These are phyloP conservation scores for Logfia minima DNA, from an alignment of 129 eudicot species.

Conservation along the genomic window DNA sequence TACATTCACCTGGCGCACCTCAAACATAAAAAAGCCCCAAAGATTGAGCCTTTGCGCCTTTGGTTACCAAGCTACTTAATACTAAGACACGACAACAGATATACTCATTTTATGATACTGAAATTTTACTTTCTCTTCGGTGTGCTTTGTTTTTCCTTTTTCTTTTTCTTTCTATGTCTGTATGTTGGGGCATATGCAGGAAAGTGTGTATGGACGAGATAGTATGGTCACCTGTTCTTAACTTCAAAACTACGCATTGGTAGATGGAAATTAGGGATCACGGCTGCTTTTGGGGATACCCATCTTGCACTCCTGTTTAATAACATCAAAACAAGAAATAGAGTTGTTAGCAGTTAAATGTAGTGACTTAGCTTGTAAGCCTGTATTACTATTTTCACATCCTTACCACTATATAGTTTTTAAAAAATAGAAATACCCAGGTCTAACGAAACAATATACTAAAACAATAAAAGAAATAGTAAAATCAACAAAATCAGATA, in stretches of 20 bases:
- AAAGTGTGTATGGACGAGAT: neutral
- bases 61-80: neutral
- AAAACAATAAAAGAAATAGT: neutral
- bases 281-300: constrained; percentile 66
- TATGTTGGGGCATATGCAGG: neutral
- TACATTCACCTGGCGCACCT: too few relatives aligned
- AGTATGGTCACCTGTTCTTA: constrained; percentile 50
- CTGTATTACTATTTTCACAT: neutral
- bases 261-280: constrained; percentile 58
- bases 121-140: neutral
- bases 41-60: too few relatives aligned
- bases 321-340: neutral
- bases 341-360: neutral
- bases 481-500: neutral
- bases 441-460: too few relatives aligned
- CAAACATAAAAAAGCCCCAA: too few relatives aligned
- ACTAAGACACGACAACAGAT: neutral
- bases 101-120: neutral
- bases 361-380: neutral
- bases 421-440: too few relatives aligned
- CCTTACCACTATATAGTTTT: too few relatives aligned
- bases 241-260: constrained; percentile 81
- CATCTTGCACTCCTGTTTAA: constrained; percentile 40
- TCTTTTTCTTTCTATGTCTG: neutral
- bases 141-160: too few relatives aligned